A percentile compares a stretch with the other conserved stretches of the same genome.
phyloP scores from a whole-genome alignment of 2,329 filamentous ascomycete genomes.

The Xylaria sp. region DNA sequence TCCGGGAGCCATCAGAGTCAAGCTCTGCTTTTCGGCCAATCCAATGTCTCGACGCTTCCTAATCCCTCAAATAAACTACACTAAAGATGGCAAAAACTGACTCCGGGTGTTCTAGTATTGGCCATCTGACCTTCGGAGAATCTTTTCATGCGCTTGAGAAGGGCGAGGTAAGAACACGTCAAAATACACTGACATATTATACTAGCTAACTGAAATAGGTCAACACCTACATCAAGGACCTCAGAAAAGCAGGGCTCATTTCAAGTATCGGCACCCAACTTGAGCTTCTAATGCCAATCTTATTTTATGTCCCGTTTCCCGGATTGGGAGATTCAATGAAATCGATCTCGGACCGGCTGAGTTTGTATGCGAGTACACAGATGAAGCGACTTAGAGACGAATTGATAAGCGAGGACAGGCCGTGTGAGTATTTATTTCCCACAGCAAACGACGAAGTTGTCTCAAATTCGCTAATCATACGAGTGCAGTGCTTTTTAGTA shows the following conservation, averaged over 20 bases:
- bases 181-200: neutral
- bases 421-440: neutral
- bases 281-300: neutral
- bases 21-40: neutral
- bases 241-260: neutral
- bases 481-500: neutral
- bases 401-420: neutral
- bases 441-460: neutral
- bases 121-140: constrained; percentile 64
- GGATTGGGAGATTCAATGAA: neutral
- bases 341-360: neutral
- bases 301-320: neutral
- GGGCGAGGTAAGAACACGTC: constrained; percentile 52
- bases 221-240: neutral
- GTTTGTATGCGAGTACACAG: neutral
- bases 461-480: neutral
- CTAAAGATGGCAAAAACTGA: neutral
- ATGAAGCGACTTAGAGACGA: neutral
- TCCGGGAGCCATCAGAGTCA: neutral
- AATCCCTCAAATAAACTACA: neutral
- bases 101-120: constrained; percentile 49
- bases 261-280: neutral
- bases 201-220: neutral
- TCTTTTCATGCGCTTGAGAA: constrained; percentile 63
- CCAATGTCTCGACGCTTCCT: neutral